Base-by-base conservation (phyloP, 768 basidiomycete genomes). In the Gautieria morchelliformis region DNA sequence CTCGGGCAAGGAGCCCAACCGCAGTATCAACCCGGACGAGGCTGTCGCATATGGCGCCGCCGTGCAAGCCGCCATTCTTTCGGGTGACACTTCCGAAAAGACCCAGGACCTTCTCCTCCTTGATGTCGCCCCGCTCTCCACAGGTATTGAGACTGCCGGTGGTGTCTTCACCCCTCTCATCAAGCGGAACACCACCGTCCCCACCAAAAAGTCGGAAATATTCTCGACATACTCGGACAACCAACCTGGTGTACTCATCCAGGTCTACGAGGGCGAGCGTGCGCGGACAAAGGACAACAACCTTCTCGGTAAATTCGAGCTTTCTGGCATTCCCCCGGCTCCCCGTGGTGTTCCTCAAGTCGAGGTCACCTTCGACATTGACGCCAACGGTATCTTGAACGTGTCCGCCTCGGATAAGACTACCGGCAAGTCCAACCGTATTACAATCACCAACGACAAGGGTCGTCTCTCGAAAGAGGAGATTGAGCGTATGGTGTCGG, bases 201-300 rank as follows among this genome's bases (percentile, higher is more conserved):
- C 95, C 27, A 96, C 94, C 65, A 96, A 95, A 78, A 97, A 96
- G 78, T 93, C 94, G 8, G 93, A 97, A 76, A 91, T 87, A 67
- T 96, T 97, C 83, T 97, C 94, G 40, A 97, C 95, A 19, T 94
- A 95, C 79, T 85, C 93, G 63, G 94, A 96, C 78, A 96, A 98
- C 78, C 93, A 97, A 71, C 93, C 94, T 57, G 93, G 93, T 79
- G 94, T 98, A 47, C 84, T 96, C 67, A 96, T 98, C 71, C 93
- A 96, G 70, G 94, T 97, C 39, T 96, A 83, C 75, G 95, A 98
- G 78, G 95, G 94, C 73, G 93, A 97, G 72, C 92, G 94, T 78
- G 92, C 93, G 33, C 89, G 93, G 68, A 96, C 94, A 59, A 96
- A 94, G 79, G 95, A 97, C 76, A 97, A 97, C 81, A 96, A 97